A percentile compares a stretch with the other conserved stretches of the same genome.
phyloP scores from a whole-genome alignment of 2,329 filamentous ascomycete genomes.

The Neonectria magnoliae region DNA sequence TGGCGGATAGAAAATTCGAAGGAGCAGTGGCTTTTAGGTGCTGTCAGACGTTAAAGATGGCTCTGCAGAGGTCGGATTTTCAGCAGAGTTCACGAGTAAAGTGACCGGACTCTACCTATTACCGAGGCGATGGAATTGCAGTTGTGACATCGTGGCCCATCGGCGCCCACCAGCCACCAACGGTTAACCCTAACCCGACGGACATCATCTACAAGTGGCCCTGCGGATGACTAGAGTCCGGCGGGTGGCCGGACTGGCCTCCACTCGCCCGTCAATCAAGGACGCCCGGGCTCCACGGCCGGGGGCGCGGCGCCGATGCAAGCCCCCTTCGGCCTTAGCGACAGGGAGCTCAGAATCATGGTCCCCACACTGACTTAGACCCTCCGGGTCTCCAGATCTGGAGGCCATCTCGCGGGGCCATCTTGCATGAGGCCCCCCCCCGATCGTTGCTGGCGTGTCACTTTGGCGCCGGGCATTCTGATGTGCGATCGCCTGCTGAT shows the following conservation, averaged over 20 bases:
- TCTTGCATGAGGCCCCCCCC: constrained; percentile 21
- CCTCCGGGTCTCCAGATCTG: constrained; percentile 10
- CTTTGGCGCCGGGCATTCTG: constrained; percentile 1
- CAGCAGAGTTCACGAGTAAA: neutral
- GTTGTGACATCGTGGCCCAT: neutral
- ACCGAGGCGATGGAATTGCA: neutral
- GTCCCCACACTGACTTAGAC: neutral
- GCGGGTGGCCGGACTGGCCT: neutral
- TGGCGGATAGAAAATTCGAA: neutral
- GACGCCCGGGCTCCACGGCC: constrained; percentile 4
- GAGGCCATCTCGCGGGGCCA: neutral
- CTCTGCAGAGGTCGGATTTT: neutral
- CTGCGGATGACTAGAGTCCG: neutral
- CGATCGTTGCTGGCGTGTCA: constrained; percentile 8
- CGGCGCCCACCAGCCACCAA: neutral
- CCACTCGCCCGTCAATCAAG: neutral
- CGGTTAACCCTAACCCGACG: neutral
- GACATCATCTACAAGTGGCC: neutral
- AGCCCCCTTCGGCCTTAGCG: constrained; percentile 4
- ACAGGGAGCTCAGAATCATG: constrained; percentile 2
- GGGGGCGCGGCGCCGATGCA: constrained; percentile 13
- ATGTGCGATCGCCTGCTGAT: constrained; percentile 14
- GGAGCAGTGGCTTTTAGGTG: neutral
- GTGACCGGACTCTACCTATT: neutral
- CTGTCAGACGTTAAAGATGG: neutral